Conservation (phyloP, 805 yeast genomes). For the Candida parachauliodes region DNA sequence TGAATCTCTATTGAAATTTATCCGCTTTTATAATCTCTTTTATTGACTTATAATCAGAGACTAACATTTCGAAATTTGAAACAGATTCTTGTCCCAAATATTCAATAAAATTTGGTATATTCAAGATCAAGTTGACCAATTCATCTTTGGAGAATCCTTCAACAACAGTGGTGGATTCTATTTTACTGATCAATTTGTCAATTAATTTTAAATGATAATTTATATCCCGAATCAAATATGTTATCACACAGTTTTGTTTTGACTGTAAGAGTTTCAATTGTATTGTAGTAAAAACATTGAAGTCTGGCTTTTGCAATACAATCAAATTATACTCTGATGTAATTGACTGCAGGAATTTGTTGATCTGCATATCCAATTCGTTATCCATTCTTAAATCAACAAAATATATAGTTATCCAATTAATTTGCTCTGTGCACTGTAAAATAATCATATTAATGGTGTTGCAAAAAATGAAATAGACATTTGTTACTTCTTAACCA, state of each 20-base stretch:
- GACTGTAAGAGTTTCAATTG: slow-evolving; percentile 3
- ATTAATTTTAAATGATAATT: slow-evolving; percentile 3
- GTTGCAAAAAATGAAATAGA: slow-evolving; percentile 1
- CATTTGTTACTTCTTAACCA: too few relatives aligned
- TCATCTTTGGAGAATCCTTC: slow-evolving; percentile 1
- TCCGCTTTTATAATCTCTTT: slow-evolving; percentile 3
- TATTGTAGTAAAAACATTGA: slow-evolving; percentile 4
- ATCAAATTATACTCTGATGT: not conserved
- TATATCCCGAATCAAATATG: not conserved
- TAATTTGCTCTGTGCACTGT: not conserved
- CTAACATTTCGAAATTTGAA: not conserved
- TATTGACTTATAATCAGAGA: slow-evolving; percentile 2
- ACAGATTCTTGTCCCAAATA: not conserved
- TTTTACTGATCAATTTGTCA: not conserved
- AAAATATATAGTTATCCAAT: not conserved
- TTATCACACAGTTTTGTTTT: slow-evolving; percentile 1
- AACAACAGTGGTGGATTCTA: not conserved
- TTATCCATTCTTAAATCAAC: not conserved
- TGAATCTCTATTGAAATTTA: too few relatives aligned
- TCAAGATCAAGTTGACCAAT: slow-evolving; percentile 6
- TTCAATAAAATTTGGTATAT: slow-evolving; percentile 4
- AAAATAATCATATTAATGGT: not conserved
- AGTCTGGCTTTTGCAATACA: not conserved
- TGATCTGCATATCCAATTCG: not conserved
- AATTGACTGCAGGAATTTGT: not conserved